Evolutionary conservation across 1,284 basidiomycete species (phyloP), one percentile per base, ranked within the genome.

Genomic region (Cryptococcus wingfieldii): DNA sequence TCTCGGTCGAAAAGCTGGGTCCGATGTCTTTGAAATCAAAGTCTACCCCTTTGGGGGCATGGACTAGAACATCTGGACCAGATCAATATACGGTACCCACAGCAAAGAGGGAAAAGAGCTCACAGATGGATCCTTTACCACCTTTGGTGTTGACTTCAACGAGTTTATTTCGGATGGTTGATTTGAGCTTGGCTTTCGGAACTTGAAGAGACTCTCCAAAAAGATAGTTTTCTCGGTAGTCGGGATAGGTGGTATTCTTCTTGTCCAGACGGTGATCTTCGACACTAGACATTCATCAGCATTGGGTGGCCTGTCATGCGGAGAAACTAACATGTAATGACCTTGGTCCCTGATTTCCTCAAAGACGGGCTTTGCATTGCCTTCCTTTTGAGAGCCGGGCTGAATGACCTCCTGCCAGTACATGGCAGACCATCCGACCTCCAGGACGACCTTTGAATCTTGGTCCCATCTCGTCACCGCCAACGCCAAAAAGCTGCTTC

Each of bases 401-500:
- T 16, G 14, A 34, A 14, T 34, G 10, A 37, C 25, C 38, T 47
- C 18, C n/a, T 23, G 31, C 56, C 63, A 73, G 67, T 65, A 72
- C 10, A 60, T 56, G 4, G 66, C 68, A 4, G 68, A 61, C 63
- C 66, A 75, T 10, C 72, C 71, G 3, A 71, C 62, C 44, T 73
- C 70, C 13, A 70, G 50, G 0, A 72, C 53, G 4, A 65, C 53
- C 6, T 53, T 59, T 8, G 62, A 59, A 39, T 70, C 66, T 38
- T 57, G 53, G 28, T 75, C 72, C 70, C 69, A 73, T 1, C 60
- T 67, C 4, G 63, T 65, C 3, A 72, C 55, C 25, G 63, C 54
- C 18, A 76, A 54, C 1, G 69, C 55, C 44, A 77, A 46, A 53
- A 76, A 77, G 23, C 69, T 55, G n/a, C 66, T 64, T 44, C 68